Evolutionary conservation across 345 rosid species (phyloP), one percentile per base, ranked within the genome.

Genomic region (Citrus medica): DNA sequence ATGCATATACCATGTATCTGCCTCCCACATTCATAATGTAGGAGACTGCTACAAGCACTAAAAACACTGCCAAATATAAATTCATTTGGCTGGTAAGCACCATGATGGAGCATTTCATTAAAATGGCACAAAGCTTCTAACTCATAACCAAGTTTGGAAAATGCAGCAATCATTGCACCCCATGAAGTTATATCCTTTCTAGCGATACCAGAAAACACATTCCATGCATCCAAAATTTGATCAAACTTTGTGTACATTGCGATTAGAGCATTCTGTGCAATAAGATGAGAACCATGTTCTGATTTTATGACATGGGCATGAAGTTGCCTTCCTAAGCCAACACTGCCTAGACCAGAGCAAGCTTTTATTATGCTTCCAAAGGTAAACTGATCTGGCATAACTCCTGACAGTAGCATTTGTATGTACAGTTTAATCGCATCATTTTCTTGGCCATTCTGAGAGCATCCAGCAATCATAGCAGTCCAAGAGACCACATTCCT

Each of bases 401-500:
- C n/a, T 69, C 80, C 87, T 9, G 58, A 81, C 82, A 2, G 78
- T 77, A 89, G 80, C 94, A 89, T 87, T 75, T 81, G 71, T 40
- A 80, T 17, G 76, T 86, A 90, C 73, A 90, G 58, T 16, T 69
- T 75, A 77, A 90, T 75, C 1, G 90, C 92, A 61, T 83, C 80
- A 5, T 60, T 42, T 55, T 79, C 82, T 68, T 86, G 84, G 58
- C 91, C 93, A 28, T 88, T 88, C 81, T 88, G 92, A 6, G 97
- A 90, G 83, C 86, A 94, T 59, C 96, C 97, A 84, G 90, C 90
- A 62, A 94, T 91, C 84, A 96, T 79, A 38, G 93, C 88, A 30
- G 98, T 90, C 91, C 93, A 94, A 65, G 97, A 94, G 75, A 92
- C 94, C 70, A 90, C 86, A 63, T 94, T 90, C 76, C 84, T 78